phyloP scores from a whole-genome alignment of 768 basidiomycete species.

The Tricholoma terreum region DNA sequence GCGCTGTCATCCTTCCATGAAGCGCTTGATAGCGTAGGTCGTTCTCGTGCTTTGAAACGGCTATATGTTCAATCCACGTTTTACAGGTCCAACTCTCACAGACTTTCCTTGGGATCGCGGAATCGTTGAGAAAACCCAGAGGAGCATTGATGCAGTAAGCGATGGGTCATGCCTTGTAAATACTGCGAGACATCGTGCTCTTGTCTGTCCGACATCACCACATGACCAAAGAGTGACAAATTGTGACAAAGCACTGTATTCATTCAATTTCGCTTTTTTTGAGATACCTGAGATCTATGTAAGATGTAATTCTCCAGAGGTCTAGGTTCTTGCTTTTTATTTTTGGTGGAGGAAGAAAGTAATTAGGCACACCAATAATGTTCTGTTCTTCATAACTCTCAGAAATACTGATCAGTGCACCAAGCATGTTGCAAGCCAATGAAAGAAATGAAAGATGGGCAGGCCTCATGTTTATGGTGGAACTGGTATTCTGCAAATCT shows the following conservation, averaged over 20 bases:
- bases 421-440: not conserved
- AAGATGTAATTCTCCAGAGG: not conserved
- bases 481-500: not conserved
- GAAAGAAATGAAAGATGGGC: not conserved
- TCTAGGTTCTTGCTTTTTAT: not conserved
- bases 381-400: not conserved
- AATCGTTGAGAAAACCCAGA: constrained; percentile 54
- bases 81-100: constrained; percentile 50
- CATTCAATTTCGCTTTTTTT: not conserved
- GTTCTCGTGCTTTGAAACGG: not conserved
- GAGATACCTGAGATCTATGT: not conserved
- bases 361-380: not conserved
- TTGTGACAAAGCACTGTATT: not conserved
- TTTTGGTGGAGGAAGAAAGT: not conserved
- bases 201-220: not conserved
- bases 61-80: not conserved
- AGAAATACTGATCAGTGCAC: not conserved
- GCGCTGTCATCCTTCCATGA: constrained; percentile 40
- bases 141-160: constrained; percentile 34
- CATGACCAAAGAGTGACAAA: too few species aligned
- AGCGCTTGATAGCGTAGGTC: constrained; percentile 50
- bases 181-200: not conserved
- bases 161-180: not conserved
- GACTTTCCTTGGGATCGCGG: constrained; percentile 56
- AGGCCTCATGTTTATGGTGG: too few species aligned